Evolutionary conservation across 768 basidiomycete species (phyloP).

Genomic region (Russula emetica): DNA sequence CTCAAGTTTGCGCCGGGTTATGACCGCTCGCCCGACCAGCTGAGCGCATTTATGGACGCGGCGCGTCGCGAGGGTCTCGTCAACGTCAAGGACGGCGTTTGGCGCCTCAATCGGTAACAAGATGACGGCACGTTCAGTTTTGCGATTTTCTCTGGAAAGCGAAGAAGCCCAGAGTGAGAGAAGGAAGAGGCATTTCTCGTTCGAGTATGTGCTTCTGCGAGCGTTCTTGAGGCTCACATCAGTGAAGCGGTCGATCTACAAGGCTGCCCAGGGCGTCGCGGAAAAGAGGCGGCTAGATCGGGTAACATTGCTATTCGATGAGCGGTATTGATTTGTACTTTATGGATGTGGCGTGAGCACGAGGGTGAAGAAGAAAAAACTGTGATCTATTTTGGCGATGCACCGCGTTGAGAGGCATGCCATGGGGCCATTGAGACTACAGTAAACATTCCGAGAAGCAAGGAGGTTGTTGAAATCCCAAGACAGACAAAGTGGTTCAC

Average conservation of each 20-base stretch:
- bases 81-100: conserved; percentile 61
- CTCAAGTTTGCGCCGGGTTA: conserved; percentile 80
- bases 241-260: no score
- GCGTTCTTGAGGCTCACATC: conserved; percentile 1
- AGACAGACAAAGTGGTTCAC: no score
- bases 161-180: neutral
- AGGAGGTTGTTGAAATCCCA: no score
- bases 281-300: neutral
- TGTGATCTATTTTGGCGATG: neutral
- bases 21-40: conserved; percentile 73
- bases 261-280: no score
- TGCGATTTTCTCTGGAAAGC: neutral
- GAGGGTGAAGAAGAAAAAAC: neutral
- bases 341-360: no score
- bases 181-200: neutral
- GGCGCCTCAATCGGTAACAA: conserved; percentile 46
- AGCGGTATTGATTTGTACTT: no score
- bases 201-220: neutral
- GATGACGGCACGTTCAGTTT: neutral
- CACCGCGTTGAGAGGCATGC: no score
- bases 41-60: conserved; percentile 75
- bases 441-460: neutral
- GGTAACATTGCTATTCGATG: neutral
- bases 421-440: no score
- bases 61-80: conserved; percentile 75